Conservation (phyloP, 495 filamentous ascomycete species). For the Tuber aestivum region DNA sequence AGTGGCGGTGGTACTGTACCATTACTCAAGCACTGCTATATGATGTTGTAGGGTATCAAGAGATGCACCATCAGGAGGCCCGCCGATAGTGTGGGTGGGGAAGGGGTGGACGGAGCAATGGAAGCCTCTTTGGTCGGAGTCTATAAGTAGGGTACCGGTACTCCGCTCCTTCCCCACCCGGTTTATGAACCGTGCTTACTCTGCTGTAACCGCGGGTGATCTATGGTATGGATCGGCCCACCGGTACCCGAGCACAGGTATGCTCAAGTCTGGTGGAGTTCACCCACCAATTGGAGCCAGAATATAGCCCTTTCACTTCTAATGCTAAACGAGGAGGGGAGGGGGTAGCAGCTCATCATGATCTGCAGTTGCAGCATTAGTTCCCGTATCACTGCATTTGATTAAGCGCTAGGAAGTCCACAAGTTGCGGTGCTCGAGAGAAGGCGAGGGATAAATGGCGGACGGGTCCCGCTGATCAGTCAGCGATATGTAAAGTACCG, state of each 20-base stretch:
- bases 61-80: neutral
- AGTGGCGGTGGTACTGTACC: neutral
- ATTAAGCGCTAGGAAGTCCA: neutral
- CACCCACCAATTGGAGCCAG: neutral
- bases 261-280: neutral
- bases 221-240: neutral
- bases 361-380: neutral
- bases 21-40: too few species aligned
- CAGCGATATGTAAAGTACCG: too few species aligned
- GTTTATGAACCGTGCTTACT: neutral
- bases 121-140: neutral
- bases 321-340: neutral
- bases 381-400: neutral
- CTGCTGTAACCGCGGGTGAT: neutral
- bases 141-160: too few species aligned
- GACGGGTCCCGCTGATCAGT: neutral
- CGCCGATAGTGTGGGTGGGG: too few species aligned
- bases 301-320: neutral
- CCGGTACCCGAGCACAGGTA: too few species aligned
- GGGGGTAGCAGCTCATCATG: neutral
- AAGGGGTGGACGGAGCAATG: neutral
- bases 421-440: neutral
- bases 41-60: too few species aligned
- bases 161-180: neutral
- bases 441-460: neutral